phyloP scores from a whole-genome alignment of 306 rosid genomes.

The Casuarina glauca region DNA sequence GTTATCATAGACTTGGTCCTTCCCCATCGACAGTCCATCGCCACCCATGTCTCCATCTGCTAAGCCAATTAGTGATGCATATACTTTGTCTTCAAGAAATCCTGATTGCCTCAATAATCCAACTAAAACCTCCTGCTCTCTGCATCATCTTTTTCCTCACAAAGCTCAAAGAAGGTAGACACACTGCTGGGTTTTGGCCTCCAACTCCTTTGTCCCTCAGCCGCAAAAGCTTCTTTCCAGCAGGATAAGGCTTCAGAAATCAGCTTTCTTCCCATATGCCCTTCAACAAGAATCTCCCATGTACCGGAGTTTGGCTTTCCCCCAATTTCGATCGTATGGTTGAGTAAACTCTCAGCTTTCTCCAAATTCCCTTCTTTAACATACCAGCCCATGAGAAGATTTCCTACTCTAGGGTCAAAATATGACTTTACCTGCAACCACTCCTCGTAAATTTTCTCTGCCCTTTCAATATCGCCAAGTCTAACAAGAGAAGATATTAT shows the following conservation, averaged over 20 bases:
- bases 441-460: slow-evolving; percentile 70
- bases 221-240: slow-evolving; percentile 73
- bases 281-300: slow-evolving; percentile 86
- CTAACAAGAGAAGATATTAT: slow-evolving; percentile 69
- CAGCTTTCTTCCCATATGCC: slow-evolving; percentile 51
- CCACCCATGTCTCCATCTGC: slow-evolving; percentile 26
- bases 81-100: slow-evolving; percentile 38
- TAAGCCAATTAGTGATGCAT: slow-evolving; percentile 59
- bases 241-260: slow-evolving; percentile 61
- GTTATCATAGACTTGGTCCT: slow-evolving; percentile 25
- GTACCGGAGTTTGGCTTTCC: slow-evolving; percentile 77
- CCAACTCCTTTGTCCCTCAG: slow-evolving; percentile 64
- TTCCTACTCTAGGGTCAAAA: slow-evolving; percentile 82
- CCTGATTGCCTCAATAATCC: slow-evolving; percentile 60
- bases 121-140: slow-evolving; percentile 52
- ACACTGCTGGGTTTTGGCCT: slow-evolving; percentile 60
- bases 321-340: slow-evolving; percentile 58
- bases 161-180: slow-evolving; percentile 52
- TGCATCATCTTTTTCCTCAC: slow-evolving; percentile 52
- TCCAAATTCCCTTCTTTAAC: slow-evolving; percentile 48
- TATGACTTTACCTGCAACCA: slow-evolving; percentile 64
- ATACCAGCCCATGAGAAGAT: slow-evolving; percentile 65
- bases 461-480: slow-evolving; percentile 72
- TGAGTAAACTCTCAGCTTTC: slow-evolving; percentile 54
- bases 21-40: slow-evolving; percentile 26